phyloP scores from a whole-genome alignment of 371 early-diverging fungal species.

The Mortierella sp. region DNA sequence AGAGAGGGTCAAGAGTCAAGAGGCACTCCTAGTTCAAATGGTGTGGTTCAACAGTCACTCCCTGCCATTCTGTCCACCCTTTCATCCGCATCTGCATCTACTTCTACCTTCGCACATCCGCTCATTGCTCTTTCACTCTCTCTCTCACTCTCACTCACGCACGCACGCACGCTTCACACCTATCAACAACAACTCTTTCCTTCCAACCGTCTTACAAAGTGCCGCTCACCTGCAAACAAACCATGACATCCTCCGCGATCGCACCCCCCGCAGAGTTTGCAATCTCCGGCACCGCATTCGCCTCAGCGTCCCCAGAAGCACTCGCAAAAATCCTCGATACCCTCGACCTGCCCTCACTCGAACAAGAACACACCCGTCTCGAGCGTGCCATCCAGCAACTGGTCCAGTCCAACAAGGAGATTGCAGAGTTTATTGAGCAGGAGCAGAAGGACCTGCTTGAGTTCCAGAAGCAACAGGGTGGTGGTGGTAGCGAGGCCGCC shows the following conservation, averaged over 20 bases:
- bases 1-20: too few relatives aligned
- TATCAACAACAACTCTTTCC: neutral
- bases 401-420: constrained; percentile 46
- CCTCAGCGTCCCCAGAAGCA: constrained; percentile 43
- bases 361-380: constrained; percentile 41
- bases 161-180: neutral
- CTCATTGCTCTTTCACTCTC: neutral
- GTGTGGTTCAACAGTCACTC: neutral
- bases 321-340: constrained; percentile 51
- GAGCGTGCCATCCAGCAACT: constrained; percentile 43
- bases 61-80: too few relatives aligned
- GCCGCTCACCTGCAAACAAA: neutral
- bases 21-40: neutral
- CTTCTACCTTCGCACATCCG: too few relatives aligned
- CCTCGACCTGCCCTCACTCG: constrained; percentile 45
- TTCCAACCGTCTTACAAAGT: neutral
- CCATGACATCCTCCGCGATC: constrained; percentile 29
- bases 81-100: too few relatives aligned
- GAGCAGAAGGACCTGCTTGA: constrained; percentile 40
- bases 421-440: constrained; percentile 44
- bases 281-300: constrained; percentile 33
- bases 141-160: neutral
- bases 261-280: constrained; percentile 48
- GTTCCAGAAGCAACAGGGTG: constrained; percentile 7
- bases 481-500: neutral